phyloP scores from a whole-genome alignment of 2,329 filamentous ascomycete species.

The Aspergillaceae sp. region DNA sequence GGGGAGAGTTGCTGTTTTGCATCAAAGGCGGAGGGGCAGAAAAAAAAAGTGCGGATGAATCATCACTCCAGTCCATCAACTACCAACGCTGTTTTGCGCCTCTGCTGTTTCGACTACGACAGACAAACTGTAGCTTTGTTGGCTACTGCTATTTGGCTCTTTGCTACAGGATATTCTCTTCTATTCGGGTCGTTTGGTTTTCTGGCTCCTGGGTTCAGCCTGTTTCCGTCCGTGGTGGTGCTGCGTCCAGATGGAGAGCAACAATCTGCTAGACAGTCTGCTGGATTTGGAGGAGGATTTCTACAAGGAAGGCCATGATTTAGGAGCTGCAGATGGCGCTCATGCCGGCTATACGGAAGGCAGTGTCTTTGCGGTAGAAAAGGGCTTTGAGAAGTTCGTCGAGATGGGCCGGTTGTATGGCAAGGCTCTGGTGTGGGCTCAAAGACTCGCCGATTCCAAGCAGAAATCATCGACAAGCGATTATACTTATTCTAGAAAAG shows the following conservation, averaged over 20 bases:
- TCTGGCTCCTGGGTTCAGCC: not conserved
- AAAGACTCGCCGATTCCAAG: conserved; percentile 47
- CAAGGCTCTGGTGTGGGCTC: conserved; percentile 73
- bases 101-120: not conserved
- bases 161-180: not conserved
- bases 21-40: not conserved
- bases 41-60: conserved; percentile 1
- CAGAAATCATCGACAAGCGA: not conserved
- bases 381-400: conserved; percentile 86
- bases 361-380: conserved; percentile 80
- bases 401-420: conserved; percentile 72
- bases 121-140: too few species aligned
- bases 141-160: conserved; percentile 3
- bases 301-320: conserved; percentile 71
- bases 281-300: conserved; percentile 58
- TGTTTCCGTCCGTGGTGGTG: not conserved
- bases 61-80: not conserved
- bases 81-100: not conserved
- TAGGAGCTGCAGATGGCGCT: conserved; percentile 67
- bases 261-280: conserved; percentile 46
- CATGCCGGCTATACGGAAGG: conserved; percentile 78
- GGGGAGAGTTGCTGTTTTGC: not conserved
- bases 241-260: conserved; percentile 28
- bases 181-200: not conserved
- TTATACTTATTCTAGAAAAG: too few species aligned